phyloP scores from a whole-genome alignment of 1,284 basidiomycete species.

The Termitomyces sp. region DNA sequence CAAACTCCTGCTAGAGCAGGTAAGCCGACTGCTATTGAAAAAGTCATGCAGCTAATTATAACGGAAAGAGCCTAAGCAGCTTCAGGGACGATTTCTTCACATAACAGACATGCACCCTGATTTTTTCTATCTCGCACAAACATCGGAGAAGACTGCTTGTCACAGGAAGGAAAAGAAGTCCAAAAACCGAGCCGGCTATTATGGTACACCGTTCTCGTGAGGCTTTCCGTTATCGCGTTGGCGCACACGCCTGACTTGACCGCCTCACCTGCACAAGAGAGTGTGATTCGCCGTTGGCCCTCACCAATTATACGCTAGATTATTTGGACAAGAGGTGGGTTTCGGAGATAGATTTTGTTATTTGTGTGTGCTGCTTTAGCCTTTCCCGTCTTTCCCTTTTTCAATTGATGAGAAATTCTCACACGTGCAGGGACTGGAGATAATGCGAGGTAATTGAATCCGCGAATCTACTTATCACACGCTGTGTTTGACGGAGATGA shows the following conservation, averaged over 20 bases:
- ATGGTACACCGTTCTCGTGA: slow-evolving; percentile 59
- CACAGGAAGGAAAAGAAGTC: slow-evolving; percentile 60
- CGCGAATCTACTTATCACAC: background rate
- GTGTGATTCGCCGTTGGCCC: slow-evolving; percentile 79
- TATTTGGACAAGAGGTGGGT: slow-evolving; percentile 80
- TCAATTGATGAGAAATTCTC: background rate
- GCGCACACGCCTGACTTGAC: background rate
- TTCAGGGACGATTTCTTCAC: slow-evolving; percentile 69
- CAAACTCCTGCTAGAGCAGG: slow-evolving; percentile 11
- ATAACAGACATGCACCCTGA: slow-evolving; percentile 85
- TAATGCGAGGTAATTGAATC: slow-evolving; percentile 64
- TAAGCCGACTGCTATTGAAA: background rate
- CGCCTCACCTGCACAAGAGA: slow-evolving; percentile 44
- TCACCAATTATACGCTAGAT: slow-evolving; percentile 80
- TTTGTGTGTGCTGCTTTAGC: slow-evolving; percentile 46
- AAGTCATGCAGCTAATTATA: background rate
- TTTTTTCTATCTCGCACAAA: slow-evolving; percentile 47
- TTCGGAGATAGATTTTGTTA: slow-evolving; percentile 84
- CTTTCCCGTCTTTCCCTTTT: background rate
- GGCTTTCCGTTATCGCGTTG: slow-evolving; percentile 19
- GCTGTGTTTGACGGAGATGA: slow-evolving; percentile 3
- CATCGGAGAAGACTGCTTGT: slow-evolving; percentile 53
- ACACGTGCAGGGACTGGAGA: slow-evolving; percentile 77
- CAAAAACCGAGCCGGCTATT: slow-evolving; percentile 44
- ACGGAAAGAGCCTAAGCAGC: slow-evolving; percentile 39